Base-by-base conservation (phyloP, 1,284 basidiomycete genomes). In the Marasmius sp. region DNA sequence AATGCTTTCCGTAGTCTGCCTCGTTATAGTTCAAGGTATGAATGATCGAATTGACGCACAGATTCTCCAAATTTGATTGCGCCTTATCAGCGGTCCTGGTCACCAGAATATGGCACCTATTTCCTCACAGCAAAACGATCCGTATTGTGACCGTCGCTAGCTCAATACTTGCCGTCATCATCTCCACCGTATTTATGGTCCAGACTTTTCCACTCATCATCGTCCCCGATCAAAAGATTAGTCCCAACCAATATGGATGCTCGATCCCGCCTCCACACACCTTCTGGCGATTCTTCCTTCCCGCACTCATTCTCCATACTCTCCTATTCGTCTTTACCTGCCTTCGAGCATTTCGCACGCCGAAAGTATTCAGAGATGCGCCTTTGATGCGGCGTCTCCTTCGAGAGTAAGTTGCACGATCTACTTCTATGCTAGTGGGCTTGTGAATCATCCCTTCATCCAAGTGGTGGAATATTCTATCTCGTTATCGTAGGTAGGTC, bases 71-170 rank as follows among this genome's bases (percentile, higher is more conserved):
- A 36, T 16, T 16, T 22, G 20, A 11, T 58, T 34, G 20, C 5
- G 3, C 2, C 10, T 33, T 16, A 12, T 33, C 27, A 58, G 57
- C 47, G 27, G 57, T 58, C 22, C 45, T 58, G 7, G 57, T 58
- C 18, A n/a, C 49, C 16, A 22, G 57, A 37, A 58, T 58, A 58
- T 58, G 27, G 57, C 49, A 49, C 45, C 37, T 58, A 10, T 58
- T 58, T 22, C 20, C 22, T 14, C 57, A 48, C 6, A 48, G 43
- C 45, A 22, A 10, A 27, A 10, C 37, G 11, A 58, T 58, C 12
- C 57, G 57, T 6, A 20, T 16, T 27, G 12, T 58, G 4, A 33
- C 33, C 18, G 27, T 58, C 27, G 20, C 37, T 47, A 22, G 18
- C 34, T 41, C 45, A 3, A 20, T 45, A 27, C 10, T 45, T 27